Conservation (phyloP, 2,329 filamentous ascomycete genomes). For the Clarireedia paspali region DNA sequence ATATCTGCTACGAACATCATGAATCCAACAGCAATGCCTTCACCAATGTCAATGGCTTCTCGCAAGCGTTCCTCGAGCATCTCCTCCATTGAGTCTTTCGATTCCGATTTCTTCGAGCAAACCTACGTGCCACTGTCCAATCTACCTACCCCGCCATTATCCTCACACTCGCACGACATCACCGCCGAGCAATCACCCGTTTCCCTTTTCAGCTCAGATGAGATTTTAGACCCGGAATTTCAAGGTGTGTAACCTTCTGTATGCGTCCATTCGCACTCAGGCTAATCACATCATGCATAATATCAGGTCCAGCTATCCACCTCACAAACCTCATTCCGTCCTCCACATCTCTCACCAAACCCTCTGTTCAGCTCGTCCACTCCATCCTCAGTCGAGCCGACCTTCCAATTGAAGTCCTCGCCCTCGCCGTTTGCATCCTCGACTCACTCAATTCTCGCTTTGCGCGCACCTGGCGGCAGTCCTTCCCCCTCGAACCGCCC, state of each 20-base stretch:
- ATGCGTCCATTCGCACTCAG: slow-evolving; percentile 10
- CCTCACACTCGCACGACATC: slow-evolving; percentile 26
- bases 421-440: slow-evolving; percentile 58
- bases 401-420: slow-evolving; percentile 53
- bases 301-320: slow-evolving; percentile 56
- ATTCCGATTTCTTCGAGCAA: slow-evolving; percentile 44
- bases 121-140: slow-evolving; percentile 62
- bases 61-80: slow-evolving; percentile 15
- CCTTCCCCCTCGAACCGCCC: slow-evolving; percentile 42
- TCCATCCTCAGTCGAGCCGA: slow-evolving; percentile 50
- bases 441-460: slow-evolving; percentile 58
- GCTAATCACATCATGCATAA: slow-evolving; percentile 21
- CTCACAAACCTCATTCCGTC: slow-evolving; percentile 59
- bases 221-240: slow-evolving; percentile 24
- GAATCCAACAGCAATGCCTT: slow-evolving; percentile 6
- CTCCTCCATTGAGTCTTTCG: slow-evolving; percentile 29
- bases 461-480: slow-evolving; percentile 52
- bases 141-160: slow-evolving; percentile 58
- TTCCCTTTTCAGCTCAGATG: slow-evolving; percentile 16
- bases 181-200: slow-evolving; percentile 15
- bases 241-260: slow-evolving; percentile 21
- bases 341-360: slow-evolving; percentile 49
- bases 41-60: slow-evolving; percentile 16
- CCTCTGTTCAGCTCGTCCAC: slow-evolving; percentile 53
- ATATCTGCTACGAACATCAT: background rate